Percentiles rank a stretch among this genome's conserved stretches.
These are phyloP conservation scores for Backusella tuberculispora DNA, from an alignment of 192 early-diverging fungal genomes.

Conservation along the genomic window DNA sequence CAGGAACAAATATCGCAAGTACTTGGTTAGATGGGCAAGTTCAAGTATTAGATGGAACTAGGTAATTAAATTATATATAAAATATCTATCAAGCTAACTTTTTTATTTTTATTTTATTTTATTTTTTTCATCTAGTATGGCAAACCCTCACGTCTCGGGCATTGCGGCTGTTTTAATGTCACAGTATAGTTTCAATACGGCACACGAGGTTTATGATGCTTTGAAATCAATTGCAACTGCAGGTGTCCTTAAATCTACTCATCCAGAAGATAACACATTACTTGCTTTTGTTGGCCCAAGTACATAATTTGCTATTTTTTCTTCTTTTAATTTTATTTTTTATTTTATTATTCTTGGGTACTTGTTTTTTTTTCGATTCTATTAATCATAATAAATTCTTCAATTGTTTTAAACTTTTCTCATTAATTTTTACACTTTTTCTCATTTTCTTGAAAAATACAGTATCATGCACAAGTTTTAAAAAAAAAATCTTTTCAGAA, in stretches of 20 bases:
- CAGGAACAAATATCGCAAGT: slow-evolving; percentile 56
- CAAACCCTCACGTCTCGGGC: slow-evolving; percentile 50
- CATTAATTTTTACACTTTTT: too few species aligned
- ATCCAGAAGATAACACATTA: background rate
- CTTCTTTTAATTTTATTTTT: background rate
- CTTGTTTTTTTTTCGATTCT: too few species aligned
- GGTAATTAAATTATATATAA: slow-evolving; percentile 27
- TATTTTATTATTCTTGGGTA: background rate
- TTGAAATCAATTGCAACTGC: slow-evolving; percentile 17
- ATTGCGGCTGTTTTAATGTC: slow-evolving; percentile 50
- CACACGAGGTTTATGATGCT: slow-evolving; percentile 40
- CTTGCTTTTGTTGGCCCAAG: slow-evolving; percentile 3
- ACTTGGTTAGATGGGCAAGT: slow-evolving; percentile 34
- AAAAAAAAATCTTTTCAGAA: too few species aligned
- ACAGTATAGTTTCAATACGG: slow-evolving; percentile 23
- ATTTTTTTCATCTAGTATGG: slow-evolving; percentile 45
- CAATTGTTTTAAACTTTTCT: too few species aligned
- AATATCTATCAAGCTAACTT: background rate
- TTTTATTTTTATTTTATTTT: background rate
- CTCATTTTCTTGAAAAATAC: too few species aligned
- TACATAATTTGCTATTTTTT: background rate
- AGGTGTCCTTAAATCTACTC: slow-evolving; percentile 14
- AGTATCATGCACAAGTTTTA: too few species aligned
- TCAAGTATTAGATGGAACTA: slow-evolving; percentile 49
- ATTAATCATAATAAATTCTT: too few species aligned